Percentiles rank a stretch among this genome's conserved stretches.
Evolutionary conservation across 306 rosid species (phyloP).

Genomic region (Comarum palustre): DNA sequence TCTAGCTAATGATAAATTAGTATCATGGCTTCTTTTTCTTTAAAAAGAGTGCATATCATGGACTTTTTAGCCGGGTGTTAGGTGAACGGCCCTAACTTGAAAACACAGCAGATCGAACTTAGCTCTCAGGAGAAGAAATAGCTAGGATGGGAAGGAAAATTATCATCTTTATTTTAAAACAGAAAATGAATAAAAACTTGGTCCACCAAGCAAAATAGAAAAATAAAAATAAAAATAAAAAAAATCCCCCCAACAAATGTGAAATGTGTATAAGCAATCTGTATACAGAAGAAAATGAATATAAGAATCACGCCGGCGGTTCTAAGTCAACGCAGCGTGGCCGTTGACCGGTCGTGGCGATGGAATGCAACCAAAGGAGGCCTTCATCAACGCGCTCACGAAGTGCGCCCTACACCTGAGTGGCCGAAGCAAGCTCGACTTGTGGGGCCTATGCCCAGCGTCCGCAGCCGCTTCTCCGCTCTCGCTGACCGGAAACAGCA

Average conservation of each 20-base stretch:
- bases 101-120: not conserved
- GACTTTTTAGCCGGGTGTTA: not conserved
- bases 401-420: constrained; percentile 22
- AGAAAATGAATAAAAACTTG: not conserved
- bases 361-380: constrained; percentile 25
- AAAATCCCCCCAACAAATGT: not conserved
- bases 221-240: not conserved
- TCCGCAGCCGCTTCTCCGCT: not conserved
- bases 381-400: constrained; percentile 30
- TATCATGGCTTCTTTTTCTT: too few relatives aligned
- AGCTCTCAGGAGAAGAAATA: not conserved
- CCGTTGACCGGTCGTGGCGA: constrained; percentile 2
- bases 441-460: not conserved
- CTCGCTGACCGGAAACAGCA: constrained; percentile 17
- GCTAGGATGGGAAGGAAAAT: not conserved
- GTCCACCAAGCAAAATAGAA: constrained; percentile 5
- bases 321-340: not conserved
- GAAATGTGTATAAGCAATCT: not conserved
- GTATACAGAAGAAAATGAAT: not conserved
- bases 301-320: not conserved
- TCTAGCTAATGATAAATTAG: too few relatives aligned
- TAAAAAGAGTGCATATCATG: too few relatives aligned
- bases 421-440: constrained; percentile 15
- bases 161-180: not conserved
- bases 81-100: not conserved